Conservation (phyloP, 2,329 filamentous ascomycete genomes). For the Fusarium sp. region DNA sequence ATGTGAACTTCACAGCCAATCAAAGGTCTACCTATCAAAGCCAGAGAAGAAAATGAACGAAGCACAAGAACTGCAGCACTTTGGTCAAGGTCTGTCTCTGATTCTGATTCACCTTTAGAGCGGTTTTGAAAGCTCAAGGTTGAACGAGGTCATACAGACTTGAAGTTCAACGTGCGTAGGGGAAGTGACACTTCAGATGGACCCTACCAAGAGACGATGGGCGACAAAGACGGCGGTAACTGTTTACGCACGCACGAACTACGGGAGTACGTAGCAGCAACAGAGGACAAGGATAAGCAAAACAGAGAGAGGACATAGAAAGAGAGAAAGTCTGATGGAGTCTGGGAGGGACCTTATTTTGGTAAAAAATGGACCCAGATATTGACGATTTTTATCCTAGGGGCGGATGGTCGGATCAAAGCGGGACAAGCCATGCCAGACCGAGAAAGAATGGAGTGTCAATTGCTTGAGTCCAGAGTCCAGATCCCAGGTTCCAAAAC, state of each 20-base stretch:
- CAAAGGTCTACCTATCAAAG: not conserved
- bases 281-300: constrained; percentile 28
- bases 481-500: not conserved
- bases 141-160: constrained; percentile 6
- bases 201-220: constrained; percentile 4
- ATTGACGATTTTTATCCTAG: constrained; percentile 37
- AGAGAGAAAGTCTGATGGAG: constrained; percentile 40
- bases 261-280: constrained; percentile 27
- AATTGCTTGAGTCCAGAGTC: constrained; percentile 1
- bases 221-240: constrained; percentile 5
- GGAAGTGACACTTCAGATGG: constrained; percentile 11
- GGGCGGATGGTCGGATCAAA: constrained; percentile 40
- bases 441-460: constrained; percentile 24
- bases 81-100: not conserved
- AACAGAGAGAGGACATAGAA: constrained; percentile 28
- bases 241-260: constrained; percentile 16
- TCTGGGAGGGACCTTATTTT: constrained; percentile 27
- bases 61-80: constrained; percentile 1
- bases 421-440: constrained; percentile 39
- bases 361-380: constrained; percentile 37
- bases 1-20: constrained; percentile 1
- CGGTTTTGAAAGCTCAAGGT: constrained; percentile 1
- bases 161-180: constrained; percentile 14
- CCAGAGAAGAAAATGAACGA: not conserved
- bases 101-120: not conserved